phyloP scores from a whole-genome alignment of 2,329 filamentous ascomycete species.

The Lojkania enalia region DNA sequence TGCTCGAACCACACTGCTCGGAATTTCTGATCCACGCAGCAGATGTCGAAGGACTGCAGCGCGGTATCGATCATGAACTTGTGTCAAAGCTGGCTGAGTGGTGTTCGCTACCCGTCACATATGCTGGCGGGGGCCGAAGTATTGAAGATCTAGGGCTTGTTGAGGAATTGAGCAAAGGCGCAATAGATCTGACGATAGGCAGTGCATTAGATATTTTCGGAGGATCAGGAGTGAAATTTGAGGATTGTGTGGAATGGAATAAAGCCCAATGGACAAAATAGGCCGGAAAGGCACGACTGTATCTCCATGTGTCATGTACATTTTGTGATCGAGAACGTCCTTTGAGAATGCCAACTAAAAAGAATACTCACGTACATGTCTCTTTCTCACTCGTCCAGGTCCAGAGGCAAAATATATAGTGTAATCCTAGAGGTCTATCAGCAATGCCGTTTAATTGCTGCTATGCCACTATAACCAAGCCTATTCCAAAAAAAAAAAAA shows the following conservation, averaged over 20 bases:
- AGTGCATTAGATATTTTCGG: slow-evolving; percentile 97
- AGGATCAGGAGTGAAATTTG: slow-evolving; percentile 80
- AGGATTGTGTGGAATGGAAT: slow-evolving; percentile 91
- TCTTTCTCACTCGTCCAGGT: no score
- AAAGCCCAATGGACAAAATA: no score
- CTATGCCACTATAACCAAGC: no score
- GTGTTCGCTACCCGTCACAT: slow-evolving; percentile 92
- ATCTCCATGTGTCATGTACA: no score
- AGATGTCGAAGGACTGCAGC: slow-evolving; percentile 92
- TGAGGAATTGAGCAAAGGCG: slow-evolving; percentile 74
- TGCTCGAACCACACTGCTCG: slow-evolving; percentile 87
- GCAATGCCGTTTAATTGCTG: no score
- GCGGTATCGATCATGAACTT: slow-evolving; percentile 84
- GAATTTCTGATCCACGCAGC: slow-evolving; percentile 98
- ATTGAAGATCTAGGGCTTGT: slow-evolving; percentile 83
- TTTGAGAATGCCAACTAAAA: no score
- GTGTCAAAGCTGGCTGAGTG: slow-evolving; percentile 77
- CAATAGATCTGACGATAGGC: slow-evolving; percentile 91
- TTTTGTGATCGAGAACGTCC: no score
- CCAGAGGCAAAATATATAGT: no score
- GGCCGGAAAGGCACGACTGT: no score
- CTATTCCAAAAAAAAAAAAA: no score
- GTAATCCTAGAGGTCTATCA: no score
- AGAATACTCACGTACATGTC: no score
- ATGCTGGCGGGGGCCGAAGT: slow-evolving; percentile 88